These are phyloP conservation scores for Kandelia obovata DNA, from an alignment of 345 rosid genomes.

Conservation along the genomic window DNA sequence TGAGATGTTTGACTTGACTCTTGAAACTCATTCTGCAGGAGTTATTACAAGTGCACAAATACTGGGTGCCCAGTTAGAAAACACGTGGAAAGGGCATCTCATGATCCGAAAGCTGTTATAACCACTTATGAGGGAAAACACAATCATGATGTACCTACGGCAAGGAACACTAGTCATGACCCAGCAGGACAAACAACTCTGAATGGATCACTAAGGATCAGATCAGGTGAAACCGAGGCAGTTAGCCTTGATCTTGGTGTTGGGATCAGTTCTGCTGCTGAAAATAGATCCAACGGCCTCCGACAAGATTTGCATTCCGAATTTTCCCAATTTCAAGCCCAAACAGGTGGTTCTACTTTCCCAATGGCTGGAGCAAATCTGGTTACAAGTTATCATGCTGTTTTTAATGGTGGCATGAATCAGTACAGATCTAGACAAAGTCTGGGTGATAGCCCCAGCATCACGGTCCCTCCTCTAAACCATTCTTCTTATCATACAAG, in stretches of 20 bases:
- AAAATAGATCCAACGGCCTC: constrained; percentile 46
- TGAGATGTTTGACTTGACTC: neutral
- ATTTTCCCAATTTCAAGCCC: constrained; percentile 35
- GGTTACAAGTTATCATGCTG: constrained; percentile 48
- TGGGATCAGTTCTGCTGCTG: constrained; percentile 57
- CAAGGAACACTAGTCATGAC: constrained; percentile 63
- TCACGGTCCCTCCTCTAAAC: constrained; percentile 46
- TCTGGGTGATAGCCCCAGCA: constrained; percentile 39
- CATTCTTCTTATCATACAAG: constrained; percentile 67
- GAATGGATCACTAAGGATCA: constrained; percentile 45
- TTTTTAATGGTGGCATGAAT: constrained; percentile 48
- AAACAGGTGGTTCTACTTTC: constrained; percentile 42
- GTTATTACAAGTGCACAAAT: constrained; percentile 96
- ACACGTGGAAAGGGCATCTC: constrained; percentile 99
- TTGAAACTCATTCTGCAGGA: constrained; percentile 45
- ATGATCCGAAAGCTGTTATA: constrained; percentile 96
- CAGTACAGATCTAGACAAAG: constrained; percentile 55
- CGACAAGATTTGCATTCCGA: constrained; percentile 38
- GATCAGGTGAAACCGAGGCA: constrained; percentile 52
- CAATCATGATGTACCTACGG: constrained; percentile 86
- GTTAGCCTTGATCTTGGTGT: constrained; percentile 96
- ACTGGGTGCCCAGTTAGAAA: constrained; percentile 92
- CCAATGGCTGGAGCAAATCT: constrained; percentile 50
- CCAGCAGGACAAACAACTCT: constrained; percentile 44
- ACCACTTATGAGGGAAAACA: constrained; percentile 99